A percentile compares a stretch with the other conserved stretches of the same genome.
phyloP scores from a whole-genome alignment of 2,329 filamentous ascomycete species.

The Colletotrichum sp. region DNA sequence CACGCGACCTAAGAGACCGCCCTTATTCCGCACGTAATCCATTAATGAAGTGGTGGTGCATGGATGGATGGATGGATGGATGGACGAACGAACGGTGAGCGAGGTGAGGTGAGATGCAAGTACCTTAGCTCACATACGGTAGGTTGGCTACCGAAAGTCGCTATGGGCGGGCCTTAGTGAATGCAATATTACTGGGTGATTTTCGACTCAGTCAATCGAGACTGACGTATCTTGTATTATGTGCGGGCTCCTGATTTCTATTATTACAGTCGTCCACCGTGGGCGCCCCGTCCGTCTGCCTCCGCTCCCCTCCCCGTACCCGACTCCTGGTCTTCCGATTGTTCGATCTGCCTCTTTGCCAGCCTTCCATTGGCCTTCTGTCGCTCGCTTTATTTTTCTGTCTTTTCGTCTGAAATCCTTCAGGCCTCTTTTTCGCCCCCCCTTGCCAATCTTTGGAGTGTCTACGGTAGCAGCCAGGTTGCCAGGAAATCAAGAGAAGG shows the following conservation, averaged over 20 bases:
- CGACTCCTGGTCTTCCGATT: slow-evolving; percentile 1
- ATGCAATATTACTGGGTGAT: background rate
- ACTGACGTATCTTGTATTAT: slow-evolving; percentile 10
- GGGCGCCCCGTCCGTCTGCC: background rate
- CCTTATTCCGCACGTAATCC: background rate
- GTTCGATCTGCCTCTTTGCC: background rate
- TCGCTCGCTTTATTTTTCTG: background rate
- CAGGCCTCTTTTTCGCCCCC: background rate
- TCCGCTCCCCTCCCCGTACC: background rate
- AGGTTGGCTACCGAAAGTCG: background rate
- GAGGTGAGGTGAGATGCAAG: background rate
- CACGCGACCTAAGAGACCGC: background rate
- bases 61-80: background rate
- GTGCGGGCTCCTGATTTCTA: slow-evolving; percentile 5
- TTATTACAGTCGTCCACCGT: slow-evolving; percentile 7
- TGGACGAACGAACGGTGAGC: background rate
- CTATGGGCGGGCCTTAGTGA: background rate
- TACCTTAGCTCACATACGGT: background rate
- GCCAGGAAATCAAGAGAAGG: background rate
- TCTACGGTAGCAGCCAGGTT: background rate
- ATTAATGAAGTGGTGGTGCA: background rate
- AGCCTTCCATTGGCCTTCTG: background rate
- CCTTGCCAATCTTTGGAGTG: background rate
- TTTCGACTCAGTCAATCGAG: background rate
- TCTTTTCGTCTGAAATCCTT: background rate